Conservation (phyloP, 2,329 filamentous ascomycete genomes). For the Davidsoniella virescens region DNA sequence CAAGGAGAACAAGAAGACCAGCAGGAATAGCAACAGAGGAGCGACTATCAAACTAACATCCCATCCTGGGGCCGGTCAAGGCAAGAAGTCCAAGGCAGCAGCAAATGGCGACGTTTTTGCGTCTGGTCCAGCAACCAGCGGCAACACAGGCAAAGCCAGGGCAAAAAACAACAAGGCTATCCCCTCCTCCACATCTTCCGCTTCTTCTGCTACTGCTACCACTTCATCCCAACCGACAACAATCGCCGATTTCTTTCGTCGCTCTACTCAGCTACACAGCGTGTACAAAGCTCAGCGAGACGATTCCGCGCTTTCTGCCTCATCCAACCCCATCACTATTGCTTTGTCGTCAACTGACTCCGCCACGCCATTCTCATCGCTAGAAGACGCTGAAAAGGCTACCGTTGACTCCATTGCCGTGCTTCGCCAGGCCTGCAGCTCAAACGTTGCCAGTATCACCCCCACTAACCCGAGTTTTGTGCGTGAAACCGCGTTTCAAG, state of each 20-base stretch:
- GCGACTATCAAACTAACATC: neutral
- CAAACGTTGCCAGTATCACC: slow-evolving; percentile 19
- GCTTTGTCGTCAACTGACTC: neutral
- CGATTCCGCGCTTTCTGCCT: neutral
- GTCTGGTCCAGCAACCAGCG: neutral
- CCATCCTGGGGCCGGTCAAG: neutral
- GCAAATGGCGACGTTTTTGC: neutral
- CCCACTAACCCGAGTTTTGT: slow-evolving; percentile 24
- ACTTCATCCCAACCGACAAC: neutral
- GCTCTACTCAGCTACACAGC: slow-evolving; percentile 9
- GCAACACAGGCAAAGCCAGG: slow-evolving; percentile 1
- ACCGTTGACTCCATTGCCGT: slow-evolving; percentile 15
- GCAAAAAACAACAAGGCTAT: neutral
- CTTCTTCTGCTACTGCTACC: neutral
- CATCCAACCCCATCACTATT: neutral
- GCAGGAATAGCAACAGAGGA: neutral
- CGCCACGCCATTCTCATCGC: neutral
- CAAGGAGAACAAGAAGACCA: slow-evolving; percentile 7
- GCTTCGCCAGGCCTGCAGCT: slow-evolving; percentile 7
- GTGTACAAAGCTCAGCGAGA: slow-evolving; percentile 5
- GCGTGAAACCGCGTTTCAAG: slow-evolving; percentile 15
- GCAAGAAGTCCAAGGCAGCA: neutral
- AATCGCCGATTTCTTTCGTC: slow-evolving; percentile 9
- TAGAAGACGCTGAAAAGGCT: slow-evolving; percentile 11
- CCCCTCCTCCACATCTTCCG: neutral